These are phyloP conservation scores for Blastobotrys parvus DNA, from an alignment of 805 yeast genomes.

Conservation along the genomic window DNA sequence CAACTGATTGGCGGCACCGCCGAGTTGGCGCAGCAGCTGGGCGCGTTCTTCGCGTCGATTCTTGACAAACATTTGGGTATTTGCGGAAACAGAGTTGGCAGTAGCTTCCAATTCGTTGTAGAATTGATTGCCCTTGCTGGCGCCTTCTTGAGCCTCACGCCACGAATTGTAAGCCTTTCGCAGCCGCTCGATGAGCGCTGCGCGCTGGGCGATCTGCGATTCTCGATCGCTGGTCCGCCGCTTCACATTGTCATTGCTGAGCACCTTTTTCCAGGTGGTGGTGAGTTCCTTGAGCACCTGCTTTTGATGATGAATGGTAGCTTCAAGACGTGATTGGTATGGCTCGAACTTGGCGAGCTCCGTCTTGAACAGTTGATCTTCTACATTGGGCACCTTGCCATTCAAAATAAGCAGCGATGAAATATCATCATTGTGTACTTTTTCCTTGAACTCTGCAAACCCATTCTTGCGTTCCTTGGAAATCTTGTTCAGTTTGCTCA, in stretches of 20 bases:
- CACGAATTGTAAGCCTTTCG: conserved; percentile 48
- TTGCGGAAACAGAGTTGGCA: conserved; percentile 11
- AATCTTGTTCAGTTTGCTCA: conserved; percentile 53
- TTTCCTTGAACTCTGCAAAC: conserved; percentile 55
- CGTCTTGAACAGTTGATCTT: conserved; percentile 49
- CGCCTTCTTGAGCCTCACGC: conserved; percentile 50
- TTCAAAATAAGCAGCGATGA: conserved; percentile 65
- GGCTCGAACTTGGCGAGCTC: conserved; percentile 74
- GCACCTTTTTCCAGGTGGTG: conserved; percentile 38
- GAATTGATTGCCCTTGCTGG: conserved; percentile 52
- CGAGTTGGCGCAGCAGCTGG: neutral
- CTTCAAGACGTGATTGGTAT: conserved; percentile 55
- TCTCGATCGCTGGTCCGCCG: conserved; percentile 33
- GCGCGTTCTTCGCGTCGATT: conserved; percentile 17
- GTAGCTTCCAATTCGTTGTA: conserved; percentile 40
- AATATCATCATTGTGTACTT: conserved; percentile 76
- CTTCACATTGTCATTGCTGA: conserved; percentile 38
- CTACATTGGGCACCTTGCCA: conserved; percentile 48
- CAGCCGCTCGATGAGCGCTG: conserved; percentile 34
- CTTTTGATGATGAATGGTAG: conserved; percentile 59
- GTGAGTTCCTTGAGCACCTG: conserved; percentile 40
- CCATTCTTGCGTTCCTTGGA: conserved; percentile 56
- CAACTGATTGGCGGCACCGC: neutral
- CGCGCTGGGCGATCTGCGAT: conserved; percentile 28
- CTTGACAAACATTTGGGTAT: conserved; percentile 13